Evolutionary conservation across 2,329 filamentous ascomycete species (phyloP).

Genomic region (Sporothrix curviconia): DNA sequence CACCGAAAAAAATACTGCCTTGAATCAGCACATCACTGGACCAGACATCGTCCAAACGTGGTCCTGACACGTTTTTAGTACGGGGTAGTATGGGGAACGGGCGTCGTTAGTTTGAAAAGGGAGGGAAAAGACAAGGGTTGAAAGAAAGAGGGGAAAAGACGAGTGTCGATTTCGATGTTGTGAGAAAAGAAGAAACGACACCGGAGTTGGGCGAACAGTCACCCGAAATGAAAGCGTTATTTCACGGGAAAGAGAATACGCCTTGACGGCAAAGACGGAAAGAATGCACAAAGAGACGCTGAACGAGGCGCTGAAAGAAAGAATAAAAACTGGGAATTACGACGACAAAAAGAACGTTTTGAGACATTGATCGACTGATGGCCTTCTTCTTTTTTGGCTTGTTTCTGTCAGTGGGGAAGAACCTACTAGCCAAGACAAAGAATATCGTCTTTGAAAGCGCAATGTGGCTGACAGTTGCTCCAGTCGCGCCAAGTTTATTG

Average conservation of each 20-base stretch:
- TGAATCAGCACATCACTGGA: not conserved
- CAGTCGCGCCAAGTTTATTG: too few relatives aligned
- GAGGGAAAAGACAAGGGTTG: not conserved
- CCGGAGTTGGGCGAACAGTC: too few relatives aligned
- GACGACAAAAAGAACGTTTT: too few relatives aligned
- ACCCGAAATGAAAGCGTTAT: too few relatives aligned
- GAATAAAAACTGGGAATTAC: too few relatives aligned
- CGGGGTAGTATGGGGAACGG: not conserved
- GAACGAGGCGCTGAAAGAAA: not conserved
- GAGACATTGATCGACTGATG: too few relatives aligned
- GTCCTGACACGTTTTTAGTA: not conserved
- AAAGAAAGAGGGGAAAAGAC: not conserved
- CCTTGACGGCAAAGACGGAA: too few relatives aligned
- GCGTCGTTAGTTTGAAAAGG: not conserved
- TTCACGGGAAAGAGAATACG: too few relatives aligned
- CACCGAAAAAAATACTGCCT: too few relatives aligned
- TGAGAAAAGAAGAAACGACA: too few relatives aligned
- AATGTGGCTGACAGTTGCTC: slow-evolving; percentile 4
- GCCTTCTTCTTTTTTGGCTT: too few relatives aligned
- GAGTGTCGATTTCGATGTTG: not conserved
- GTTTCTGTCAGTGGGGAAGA: not conserved
- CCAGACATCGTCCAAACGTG: not conserved
- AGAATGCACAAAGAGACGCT: not conserved
- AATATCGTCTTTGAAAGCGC: not conserved
- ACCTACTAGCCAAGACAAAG: not conserved